phyloP scores from a whole-genome alignment of 257 asterid species.

The Solanum etuberosum region DNA sequence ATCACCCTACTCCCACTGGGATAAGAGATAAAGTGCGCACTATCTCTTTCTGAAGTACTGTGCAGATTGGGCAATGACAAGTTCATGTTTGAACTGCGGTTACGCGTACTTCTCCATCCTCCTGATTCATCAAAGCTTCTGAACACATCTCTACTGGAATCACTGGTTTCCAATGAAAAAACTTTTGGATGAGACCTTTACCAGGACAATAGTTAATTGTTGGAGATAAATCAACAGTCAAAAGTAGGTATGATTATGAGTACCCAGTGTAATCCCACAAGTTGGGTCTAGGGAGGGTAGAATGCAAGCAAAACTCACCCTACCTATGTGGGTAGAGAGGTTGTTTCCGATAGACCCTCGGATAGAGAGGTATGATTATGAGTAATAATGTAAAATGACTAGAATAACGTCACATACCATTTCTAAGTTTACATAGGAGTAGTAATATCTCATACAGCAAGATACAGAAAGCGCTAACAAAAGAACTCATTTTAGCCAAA shows the following conservation, averaged over 20 bases:
- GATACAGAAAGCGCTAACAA: neutral
- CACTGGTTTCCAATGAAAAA: conserved; percentile 9
- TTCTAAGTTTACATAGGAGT: neutral
- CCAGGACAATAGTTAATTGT: neutral
- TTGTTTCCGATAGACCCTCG: neutral
- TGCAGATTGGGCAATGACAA: conserved; percentile 11
- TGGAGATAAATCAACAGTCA: neutral
- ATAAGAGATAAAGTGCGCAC: conserved; percentile 10
- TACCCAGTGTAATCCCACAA: neutral
- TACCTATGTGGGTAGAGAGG: neutral
- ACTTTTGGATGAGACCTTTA: neutral
- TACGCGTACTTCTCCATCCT: conserved; percentile 55
- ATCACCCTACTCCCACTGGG: conserved; percentile 14
- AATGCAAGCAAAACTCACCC: neutral
- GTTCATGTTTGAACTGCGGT: conserved; percentile 19
- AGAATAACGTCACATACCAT: neutral
- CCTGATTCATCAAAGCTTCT: conserved; percentile 23
- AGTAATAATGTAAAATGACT: neutral
- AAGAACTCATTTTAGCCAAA: neutral
- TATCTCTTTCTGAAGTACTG: conserved; percentile 11
- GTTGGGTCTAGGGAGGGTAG: neutral
- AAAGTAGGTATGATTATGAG: neutral
- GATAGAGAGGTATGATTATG: neutral
- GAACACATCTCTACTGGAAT: conserved; percentile 3
- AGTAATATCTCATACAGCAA: neutral